Evolutionary conservation across 768 basidiomycete genomes (phyloP).

Genomic region (Leccinum uliginosum): DNA sequence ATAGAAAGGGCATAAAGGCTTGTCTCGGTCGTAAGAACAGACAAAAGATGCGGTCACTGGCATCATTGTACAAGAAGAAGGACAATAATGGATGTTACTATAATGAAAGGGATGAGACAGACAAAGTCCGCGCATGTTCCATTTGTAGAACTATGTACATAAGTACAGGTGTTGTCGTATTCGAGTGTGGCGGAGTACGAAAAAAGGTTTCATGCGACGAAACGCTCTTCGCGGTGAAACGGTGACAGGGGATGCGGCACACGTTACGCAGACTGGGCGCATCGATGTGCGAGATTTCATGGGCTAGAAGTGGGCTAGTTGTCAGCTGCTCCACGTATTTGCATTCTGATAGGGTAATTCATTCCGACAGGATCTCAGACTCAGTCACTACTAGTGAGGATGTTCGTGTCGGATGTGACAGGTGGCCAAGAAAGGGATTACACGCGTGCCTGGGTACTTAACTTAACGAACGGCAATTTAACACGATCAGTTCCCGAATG

Average conservation of each 20-base stretch:
- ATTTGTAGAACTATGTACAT: not conserved
- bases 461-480: constrained; percentile 23
- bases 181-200: constrained; percentile 11
- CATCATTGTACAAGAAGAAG: constrained; percentile 9
- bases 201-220: constrained; percentile 15
- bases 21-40: constrained; percentile 11
- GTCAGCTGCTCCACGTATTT: constrained; percentile 19
- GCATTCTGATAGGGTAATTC: constrained; percentile 25
- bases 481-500: constrained; percentile 22
- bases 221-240: constrained; percentile 2
- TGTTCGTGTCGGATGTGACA: constrained; percentile 6
- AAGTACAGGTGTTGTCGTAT: not conserved
- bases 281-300: constrained; percentile 21
- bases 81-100: constrained; percentile 8
- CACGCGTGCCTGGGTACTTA: constrained; percentile 19
- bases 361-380: constrained; percentile 14
- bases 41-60: constrained; percentile 6
- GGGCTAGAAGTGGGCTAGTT: constrained; percentile 18
- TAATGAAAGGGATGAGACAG: constrained; percentile 1
- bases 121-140: constrained; percentile 14
- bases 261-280: constrained; percentile 12
- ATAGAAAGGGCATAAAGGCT: not conserved
- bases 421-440: constrained; percentile 18
- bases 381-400: not conserved
- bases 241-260: constrained; percentile 10